These are phyloP conservation scores for Sporothrix brunneoviolacea DNA, from an alignment of 2,329 filamentous ascomycete genomes.

Conservation along the genomic window DNA sequence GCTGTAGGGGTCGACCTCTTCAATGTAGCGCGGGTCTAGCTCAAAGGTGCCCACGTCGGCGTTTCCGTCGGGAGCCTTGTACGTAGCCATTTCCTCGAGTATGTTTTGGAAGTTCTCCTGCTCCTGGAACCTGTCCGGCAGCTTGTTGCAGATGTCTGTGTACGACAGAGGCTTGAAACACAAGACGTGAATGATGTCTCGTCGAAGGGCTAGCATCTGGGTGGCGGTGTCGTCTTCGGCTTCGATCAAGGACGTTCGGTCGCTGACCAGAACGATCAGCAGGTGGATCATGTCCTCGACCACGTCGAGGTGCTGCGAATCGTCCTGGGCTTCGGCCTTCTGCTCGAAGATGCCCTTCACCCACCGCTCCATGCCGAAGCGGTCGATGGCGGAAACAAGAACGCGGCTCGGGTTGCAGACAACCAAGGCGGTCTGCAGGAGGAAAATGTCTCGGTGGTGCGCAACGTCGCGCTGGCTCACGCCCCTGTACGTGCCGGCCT, in stretches of 20 bases:
- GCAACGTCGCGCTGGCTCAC: slow-evolving; percentile 86
- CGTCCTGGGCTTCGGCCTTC: slow-evolving; percentile 70
- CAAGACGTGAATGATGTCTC: slow-evolving; percentile 86
- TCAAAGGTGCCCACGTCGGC: slow-evolving; percentile 93
- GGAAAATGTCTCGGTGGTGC: slow-evolving; percentile 89
- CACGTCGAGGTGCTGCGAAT: slow-evolving; percentile 81
- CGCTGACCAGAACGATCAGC: slow-evolving; percentile 82
- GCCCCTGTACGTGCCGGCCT: slow-evolving; percentile 87
- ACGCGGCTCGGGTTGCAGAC: slow-evolving; percentile 77
- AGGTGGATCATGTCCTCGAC: slow-evolving; percentile 95
- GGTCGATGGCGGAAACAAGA: slow-evolving; percentile 81
- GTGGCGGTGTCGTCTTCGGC: slow-evolving; percentile 56
- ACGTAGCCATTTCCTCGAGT: slow-evolving; percentile 80
- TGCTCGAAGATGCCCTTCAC: slow-evolving; percentile 73
- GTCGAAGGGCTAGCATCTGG: slow-evolving; percentile 65
- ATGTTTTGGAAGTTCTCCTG: slow-evolving; percentile 81
- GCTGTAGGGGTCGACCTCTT: slow-evolving; percentile 90
- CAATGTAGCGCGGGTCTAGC: slow-evolving; percentile 76
- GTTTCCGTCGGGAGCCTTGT: slow-evolving; percentile 82
- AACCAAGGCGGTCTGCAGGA: slow-evolving; percentile 85
- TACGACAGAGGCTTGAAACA: slow-evolving; percentile 96
- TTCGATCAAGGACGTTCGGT: slow-evolving; percentile 70
- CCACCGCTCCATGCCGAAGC: slow-evolving; percentile 85
- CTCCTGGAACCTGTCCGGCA: slow-evolving; percentile 85
- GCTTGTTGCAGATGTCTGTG: slow-evolving; percentile 77